A percentile compares a stretch with the other conserved stretches of the same genome.
Conservation (phyloP, 768 basidiomycete species). For the Termitomyces sp. region DNA sequence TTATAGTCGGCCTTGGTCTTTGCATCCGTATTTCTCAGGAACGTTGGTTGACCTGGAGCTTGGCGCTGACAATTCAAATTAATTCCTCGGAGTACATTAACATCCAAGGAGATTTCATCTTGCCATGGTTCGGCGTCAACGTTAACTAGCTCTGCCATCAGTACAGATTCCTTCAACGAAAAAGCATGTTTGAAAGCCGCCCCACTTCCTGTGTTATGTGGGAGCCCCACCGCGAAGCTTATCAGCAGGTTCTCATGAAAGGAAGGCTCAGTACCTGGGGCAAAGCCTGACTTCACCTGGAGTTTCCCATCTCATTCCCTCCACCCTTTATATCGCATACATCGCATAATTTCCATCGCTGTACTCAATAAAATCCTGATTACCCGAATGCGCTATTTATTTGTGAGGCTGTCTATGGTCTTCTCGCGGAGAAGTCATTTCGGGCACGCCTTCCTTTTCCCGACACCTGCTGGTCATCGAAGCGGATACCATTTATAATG, state of each 20-base stretch:
- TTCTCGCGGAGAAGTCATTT: slow-evolving; percentile 15
- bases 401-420: slow-evolving; percentile 2
- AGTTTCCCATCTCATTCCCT: not conserved
- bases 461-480: slow-evolving; percentile 18
- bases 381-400: not conserved
- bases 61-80: not conserved
- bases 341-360: not conserved
- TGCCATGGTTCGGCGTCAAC: not conserved
- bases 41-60: not conserved
- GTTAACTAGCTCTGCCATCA: not conserved
- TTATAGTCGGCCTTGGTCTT: not conserved
- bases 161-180: slow-evolving; percentile 3
- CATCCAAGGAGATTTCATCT: slow-evolving; percentile 5
- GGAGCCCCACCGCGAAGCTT: not conserved
- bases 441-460: slow-evolving; percentile 22
- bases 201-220: not conserved
- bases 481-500: slow-evolving; percentile 17
- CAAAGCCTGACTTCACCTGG: not conserved
- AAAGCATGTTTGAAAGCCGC: slow-evolving; percentile 4
- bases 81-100: slow-evolving; percentile 2
- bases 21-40: not conserved
- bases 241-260: not conserved
- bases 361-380: not conserved
- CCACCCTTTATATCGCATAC: not conserved
- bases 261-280: not conserved